Base-by-base conservation (phyloP, 2,329 filamentous ascomycete genomes). In the Nemania abortiva region DNA sequence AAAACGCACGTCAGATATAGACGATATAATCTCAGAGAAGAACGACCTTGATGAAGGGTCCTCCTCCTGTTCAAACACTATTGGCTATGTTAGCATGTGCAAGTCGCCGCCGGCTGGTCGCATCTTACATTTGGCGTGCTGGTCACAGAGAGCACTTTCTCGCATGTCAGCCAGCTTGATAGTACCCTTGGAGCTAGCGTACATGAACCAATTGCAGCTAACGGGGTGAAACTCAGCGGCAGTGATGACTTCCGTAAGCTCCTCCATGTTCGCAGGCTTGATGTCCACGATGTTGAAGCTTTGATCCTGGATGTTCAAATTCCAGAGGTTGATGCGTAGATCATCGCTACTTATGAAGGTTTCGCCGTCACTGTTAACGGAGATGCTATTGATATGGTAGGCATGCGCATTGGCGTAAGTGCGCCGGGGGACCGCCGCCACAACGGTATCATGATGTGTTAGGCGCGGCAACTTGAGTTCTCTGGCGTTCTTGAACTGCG, bases 281-380 rank as follows among this genome's bases (percentile, higher is more conserved):
- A 99, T 99, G 81, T 99, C 96, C 71, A 99, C 96, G 79, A 99
- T 99, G 84, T 99, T 99, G 88, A 99, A 99, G 85, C 96, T 98
- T 84, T 98, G 95, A 77, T 98, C 95, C 81, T 99, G 96, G 72
- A 99, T 99, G 82, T 98, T 98, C 76, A 98, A 86, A 80, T 99
- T 98, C 96, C 96, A 99, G 65, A 99, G 86, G 82, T 99, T 99
- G 86, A 99, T 97, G 72, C 96, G 91, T 72, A 99, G 85, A 80
- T 99, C 96, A 80, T 99, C 96, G 80, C 95, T 98, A 85, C 95
- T 98, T 84, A 99, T 98, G 82, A 98, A 99, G 0, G 96, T 99
- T 85, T 99, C 96, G 66, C 95, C 96, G 81, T 99, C 96, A 80
- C 95, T 98, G 86, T 99, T 99, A 77, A 98, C 96, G n/a, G 96